Conservation (phyloP, 1,284 basidiomycete species). For the Tilletia indica region DNA sequence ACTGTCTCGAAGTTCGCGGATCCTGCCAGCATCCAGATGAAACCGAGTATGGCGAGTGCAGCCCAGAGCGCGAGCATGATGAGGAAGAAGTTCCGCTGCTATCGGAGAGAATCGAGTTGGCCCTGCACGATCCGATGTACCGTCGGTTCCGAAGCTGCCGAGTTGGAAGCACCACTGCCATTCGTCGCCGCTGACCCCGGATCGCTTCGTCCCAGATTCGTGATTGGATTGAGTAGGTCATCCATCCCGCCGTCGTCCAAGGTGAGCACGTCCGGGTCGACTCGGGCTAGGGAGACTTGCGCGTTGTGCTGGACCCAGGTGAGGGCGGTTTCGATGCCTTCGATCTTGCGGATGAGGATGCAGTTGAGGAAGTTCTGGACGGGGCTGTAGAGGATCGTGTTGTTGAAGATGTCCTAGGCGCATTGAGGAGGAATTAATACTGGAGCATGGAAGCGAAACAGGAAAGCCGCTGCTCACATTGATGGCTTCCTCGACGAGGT, state of each 20-base stretch:
- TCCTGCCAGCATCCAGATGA: background rate
- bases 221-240: conserved; percentile 61
- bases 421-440: background rate
- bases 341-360: conserved; percentile 82
- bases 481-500: conserved; percentile 53
- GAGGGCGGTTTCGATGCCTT: conserved; percentile 78
- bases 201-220: background rate
- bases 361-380: conserved; percentile 60
- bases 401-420: conserved; percentile 69
- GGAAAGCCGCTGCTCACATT: too few relatives aligned
- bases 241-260: conserved; percentile 70
- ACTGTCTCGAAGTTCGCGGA: background rate
- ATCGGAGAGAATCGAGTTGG: background rate
- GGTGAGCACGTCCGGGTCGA: conserved; percentile 72
- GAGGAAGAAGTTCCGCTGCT: conserved; percentile 12
- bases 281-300: conserved; percentile 70
- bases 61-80: conserved; percentile 1
- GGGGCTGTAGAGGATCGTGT: conserved; percentile 33
- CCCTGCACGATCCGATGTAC: background rate
- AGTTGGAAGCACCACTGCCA: too few relatives aligned
- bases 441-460: too few relatives aligned
- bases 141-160: too few relatives aligned
- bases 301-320: conserved; percentile 90
- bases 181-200: conserved; percentile 8
- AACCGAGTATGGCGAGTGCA: background rate